phyloP scores from a whole-genome alignment of 2,329 filamentous ascomycete genomes.

The Plectosphaerella plurivora region DNA sequence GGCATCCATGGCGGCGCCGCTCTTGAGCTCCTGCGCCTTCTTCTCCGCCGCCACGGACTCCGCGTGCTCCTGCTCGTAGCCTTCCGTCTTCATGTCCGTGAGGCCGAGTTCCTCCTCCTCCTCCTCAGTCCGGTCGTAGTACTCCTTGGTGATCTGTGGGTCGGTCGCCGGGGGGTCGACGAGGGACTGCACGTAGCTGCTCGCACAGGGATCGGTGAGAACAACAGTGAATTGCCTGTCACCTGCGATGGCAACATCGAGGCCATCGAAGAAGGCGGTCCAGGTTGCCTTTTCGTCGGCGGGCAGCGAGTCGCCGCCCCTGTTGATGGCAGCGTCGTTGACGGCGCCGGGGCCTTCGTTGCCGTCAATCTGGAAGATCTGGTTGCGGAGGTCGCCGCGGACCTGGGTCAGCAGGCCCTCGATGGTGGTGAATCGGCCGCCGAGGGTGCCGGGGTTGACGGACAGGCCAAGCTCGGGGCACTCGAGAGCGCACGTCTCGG shows the following conservation, averaged over 20 bases:
- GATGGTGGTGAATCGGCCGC: conserved; percentile 93
- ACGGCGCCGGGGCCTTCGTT: conserved; percentile 53
- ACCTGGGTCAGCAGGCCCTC: conserved; percentile 92
- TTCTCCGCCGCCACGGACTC: conserved; percentile 1
- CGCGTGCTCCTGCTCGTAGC: conserved; percentile 61
- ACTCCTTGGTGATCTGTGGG: conserved; percentile 73
- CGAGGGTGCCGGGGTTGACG: conserved; percentile 90
- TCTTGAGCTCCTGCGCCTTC: conserved; percentile 8
- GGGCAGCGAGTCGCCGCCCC: conserved; percentile 70
- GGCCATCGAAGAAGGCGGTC: conserved; percentile 72
- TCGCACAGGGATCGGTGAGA: conserved; percentile 82
- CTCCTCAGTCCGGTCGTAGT: conserved; percentile 82
- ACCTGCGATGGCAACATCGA: conserved; percentile 76
- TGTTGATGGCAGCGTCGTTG: conserved; percentile 14
- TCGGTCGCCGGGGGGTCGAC: conserved; percentile 68
- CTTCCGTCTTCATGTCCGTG: conserved; percentile 87
- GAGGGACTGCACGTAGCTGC: conserved; percentile 90
- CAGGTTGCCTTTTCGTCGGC: conserved; percentile 64
- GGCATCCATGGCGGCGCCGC: conserved; percentile 11
- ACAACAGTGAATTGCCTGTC: conserved; percentile 77
- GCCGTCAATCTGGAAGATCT: conserved; percentile 75
- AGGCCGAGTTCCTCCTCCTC: conserved; percentile 93
- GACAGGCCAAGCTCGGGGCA: conserved; percentile 83
- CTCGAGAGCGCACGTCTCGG: conserved; percentile 81
- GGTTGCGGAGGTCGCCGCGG: conserved; percentile 78